Base-by-base conservation (phyloP, 345 rosid genomes). In the Tarenaya hassleriana region DNA sequence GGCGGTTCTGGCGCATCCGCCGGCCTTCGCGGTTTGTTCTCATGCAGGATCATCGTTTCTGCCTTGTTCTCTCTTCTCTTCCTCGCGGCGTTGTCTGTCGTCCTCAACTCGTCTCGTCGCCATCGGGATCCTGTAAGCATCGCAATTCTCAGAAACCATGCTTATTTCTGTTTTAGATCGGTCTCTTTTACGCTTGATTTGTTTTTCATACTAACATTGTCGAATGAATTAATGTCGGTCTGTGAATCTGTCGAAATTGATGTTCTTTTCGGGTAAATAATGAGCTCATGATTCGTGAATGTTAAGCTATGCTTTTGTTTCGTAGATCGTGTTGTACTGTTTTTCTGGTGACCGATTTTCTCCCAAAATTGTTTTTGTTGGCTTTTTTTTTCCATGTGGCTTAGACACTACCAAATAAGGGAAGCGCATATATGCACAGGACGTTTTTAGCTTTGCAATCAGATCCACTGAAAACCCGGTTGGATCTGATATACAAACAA, bases 401-500 rank as follows among this genome's bases (percentile, higher is more conserved):
- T 44, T 70, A 85, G 95, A 66, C 72, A 17, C 65, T 86, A 50
- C 80, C 80, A 33, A 74, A 63, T 32, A 70, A 43, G 16, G 90
- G 85, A 16, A 73, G 78, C 59, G 84, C 80, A 1, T 87, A 84
- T 59, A 66, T 78, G 57, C 92, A 76, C 46, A 66, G 78, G 53
- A 79, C 97, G 0, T 74, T 78, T 65, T 41, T 85, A 61, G 89
- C 90, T 8, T 50, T 86, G 53, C 83, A 85, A 47, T 85, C 95
- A 16, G 89, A 89, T 75, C 97, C 97, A 5, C 60, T 79, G 50
- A 81, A 72, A 62, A 85, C 97, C 4, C 69, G 97, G 38, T 57
- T 89, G 53, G 97, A 79, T 79, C 76, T 89, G 80, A 83, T 85
- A 49, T 69, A 85, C 51, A 89, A 79, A 71, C 97, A 89, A 73